Base-by-base conservation (phyloP, 1,284 basidiomycete species). In the Ustilago tritici region DNA sequence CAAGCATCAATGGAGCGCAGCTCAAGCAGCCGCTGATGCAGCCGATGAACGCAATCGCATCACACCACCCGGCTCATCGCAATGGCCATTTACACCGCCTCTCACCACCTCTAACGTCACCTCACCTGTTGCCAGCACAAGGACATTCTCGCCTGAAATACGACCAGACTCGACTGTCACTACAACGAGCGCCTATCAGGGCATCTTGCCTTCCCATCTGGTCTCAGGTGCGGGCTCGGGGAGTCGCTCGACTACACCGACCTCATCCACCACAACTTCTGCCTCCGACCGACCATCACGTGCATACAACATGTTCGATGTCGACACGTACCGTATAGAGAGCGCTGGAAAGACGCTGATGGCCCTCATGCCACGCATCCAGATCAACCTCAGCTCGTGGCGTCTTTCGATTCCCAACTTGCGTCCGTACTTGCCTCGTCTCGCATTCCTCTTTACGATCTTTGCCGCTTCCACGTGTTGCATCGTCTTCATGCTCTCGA, bases 391-490 rank as follows among this genome's bases (percentile, higher is more conserved):
- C 43, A 68, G 62, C 52, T 72, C 72, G 10, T 75, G 67, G 70
- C 66, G 65, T 7, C 46, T 71, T 3, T 77, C 67, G 23, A 65
- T 76, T 56, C 76, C 79, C 32, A 68, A 76, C 38, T 38, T 84
- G 19, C 66, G 74, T n/a, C 83, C 82, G 1, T 76, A 79, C 56
- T 49, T 83, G 36, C 82, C 76, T 4, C 74, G 81, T 15, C 59
- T 85, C 4, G 53, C 66, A 9, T 70, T 81, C 56, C 75, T 85
- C 9, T 69, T 74, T 11, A 36, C 69, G 49, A 65, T 78, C 49
- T 85, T 86, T 56, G 74, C 79, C 34, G 60, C 68, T 31, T 82
- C 84, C 2, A 86, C 84, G 2, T 65, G 71, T 31, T 64, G 78
- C 61, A 66, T 86, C 53, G 64, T 83, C 34, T 57, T 81, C 35